These are phyloP conservation scores for Zymoseptoria tritici DNA, from an alignment of 2,329 filamentous ascomycete species.

Conservation along the genomic window DNA sequence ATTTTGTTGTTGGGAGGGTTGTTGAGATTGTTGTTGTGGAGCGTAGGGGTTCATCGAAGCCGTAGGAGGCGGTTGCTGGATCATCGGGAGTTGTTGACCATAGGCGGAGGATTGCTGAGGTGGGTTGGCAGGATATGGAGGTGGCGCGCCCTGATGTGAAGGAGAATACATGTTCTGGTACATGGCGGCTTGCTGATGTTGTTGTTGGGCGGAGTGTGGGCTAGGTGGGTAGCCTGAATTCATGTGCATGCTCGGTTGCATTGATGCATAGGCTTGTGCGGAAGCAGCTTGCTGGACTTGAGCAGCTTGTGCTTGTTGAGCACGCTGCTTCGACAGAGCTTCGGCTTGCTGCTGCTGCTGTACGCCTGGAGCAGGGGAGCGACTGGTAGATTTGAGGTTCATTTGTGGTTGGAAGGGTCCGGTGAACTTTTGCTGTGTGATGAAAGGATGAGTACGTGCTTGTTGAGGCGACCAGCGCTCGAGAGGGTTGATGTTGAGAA, in stretches of 20 bases:
- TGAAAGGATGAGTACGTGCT: conserved; percentile 94
- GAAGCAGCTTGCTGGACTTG: conserved; percentile 38
- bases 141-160: conserved; percentile 62
- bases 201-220: conserved; percentile 20
- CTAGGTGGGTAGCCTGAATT: conserved; percentile 37
- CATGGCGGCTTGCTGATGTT: conserved; percentile 52
- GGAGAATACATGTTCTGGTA: conserved; percentile 66
- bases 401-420: conserved; percentile 94
- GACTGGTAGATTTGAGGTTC: conserved; percentile 85
- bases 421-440: conserved; percentile 95
- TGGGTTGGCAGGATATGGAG: conserved; percentile 69
- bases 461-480: conserved; percentile 98
- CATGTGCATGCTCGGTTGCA: conserved; percentile 22
- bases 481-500: conserved; percentile 89
- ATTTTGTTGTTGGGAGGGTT: conserved; percentile 1
- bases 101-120: conserved; percentile 48
- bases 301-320: conserved; percentile 46
- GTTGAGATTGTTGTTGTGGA: conserved; percentile 5
- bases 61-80: conserved; percentile 45
- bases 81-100: conserved; percentile 64
- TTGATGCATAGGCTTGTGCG: conserved; percentile 19
- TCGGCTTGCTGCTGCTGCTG: conserved; percentile 95
- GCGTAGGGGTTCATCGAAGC: conserved; percentile 29
- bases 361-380: conserved; percentile 85
- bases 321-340: conserved; percentile 84